Evolutionary conservation across 108 stramenopile genomes (phyloP).

Genomic region (Conticribra weissflogii): DNA sequence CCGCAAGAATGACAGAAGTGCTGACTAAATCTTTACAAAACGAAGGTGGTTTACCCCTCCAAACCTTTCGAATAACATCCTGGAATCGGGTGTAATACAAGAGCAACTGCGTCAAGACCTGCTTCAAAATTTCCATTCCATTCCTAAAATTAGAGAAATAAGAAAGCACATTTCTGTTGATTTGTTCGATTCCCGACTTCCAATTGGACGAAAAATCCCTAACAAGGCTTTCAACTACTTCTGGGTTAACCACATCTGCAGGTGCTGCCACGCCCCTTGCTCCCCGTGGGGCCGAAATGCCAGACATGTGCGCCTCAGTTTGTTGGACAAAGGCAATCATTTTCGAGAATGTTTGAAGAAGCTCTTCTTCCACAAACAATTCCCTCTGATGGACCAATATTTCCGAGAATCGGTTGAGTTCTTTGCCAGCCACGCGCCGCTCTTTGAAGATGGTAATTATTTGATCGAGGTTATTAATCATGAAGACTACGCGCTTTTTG

Average conservation of each 20-base stretch:
- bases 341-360: slow-evolving; percentile 86
- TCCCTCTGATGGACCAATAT: slow-evolving; percentile 88
- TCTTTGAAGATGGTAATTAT: slow-evolving; percentile 94
- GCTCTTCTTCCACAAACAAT: slow-evolving; percentile 96
- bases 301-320: slow-evolving; percentile 82
- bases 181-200: slow-evolving; percentile 90
- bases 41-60: slow-evolving; percentile 80
- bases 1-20: slow-evolving; percentile 91
- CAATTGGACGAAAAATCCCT: slow-evolving; percentile 93
- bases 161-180: slow-evolving; percentile 94
- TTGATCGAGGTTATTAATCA: slow-evolving; percentile 96
- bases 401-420: slow-evolving; percentile 92
- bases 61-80: slow-evolving; percentile 91
- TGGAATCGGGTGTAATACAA: slow-evolving; percentile 98
- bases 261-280: slow-evolving; percentile 53
- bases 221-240: slow-evolving; percentile 89
- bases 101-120: slow-evolving; percentile 95
- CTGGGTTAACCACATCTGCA: slow-evolving; percentile 72
- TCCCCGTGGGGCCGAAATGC: slow-evolving; percentile 44
- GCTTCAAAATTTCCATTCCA: slow-evolving; percentile 99
- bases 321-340: slow-evolving; percentile 98
- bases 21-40: slow-evolving; percentile 95
- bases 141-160: slow-evolving; percentile 98
- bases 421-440: slow-evolving; percentile 88
- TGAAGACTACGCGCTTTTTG: slow-evolving; percentile 91